Percentiles rank a stretch among this genome's conserved stretches.
Evolutionary conservation across 2,329 filamentous ascomycete species (phyloP).

Genomic region (Xylariaceae sp.): DNA sequence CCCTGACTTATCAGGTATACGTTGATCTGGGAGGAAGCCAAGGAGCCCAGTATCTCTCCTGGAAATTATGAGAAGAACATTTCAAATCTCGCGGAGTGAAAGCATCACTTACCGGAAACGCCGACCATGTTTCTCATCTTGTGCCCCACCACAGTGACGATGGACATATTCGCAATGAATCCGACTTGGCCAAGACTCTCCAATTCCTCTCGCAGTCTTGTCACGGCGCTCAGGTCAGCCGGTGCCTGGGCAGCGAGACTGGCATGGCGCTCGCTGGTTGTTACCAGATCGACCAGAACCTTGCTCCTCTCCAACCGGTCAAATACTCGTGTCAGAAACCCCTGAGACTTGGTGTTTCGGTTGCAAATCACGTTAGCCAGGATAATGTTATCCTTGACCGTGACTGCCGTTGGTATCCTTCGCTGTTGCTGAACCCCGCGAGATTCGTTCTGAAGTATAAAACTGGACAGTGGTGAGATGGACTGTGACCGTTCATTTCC

Average conservation of each 20-base stretch:
- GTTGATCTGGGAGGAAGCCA: slow-evolving; percentile 23
- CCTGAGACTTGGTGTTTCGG: slow-evolving; percentile 25
- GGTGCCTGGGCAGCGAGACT: slow-evolving; percentile 25
- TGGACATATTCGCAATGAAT: slow-evolving; percentile 22
- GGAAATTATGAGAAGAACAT: slow-evolving; percentile 1
- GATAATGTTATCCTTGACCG: slow-evolving; percentile 25
- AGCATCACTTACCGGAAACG: slow-evolving; percentile 21
- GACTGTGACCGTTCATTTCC: slow-evolving; percentile 4
- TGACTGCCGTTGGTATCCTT: slow-evolving; percentile 25
- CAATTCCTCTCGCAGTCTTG: slow-evolving; percentile 22
- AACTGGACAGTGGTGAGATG: slow-evolving; percentile 18
- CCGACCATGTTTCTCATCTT: slow-evolving; percentile 28
- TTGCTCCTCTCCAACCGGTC: slow-evolving; percentile 24
- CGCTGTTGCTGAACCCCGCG: slow-evolving; percentile 23
- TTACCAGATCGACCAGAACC: slow-evolving; percentile 23
- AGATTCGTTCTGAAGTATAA: slow-evolving; percentile 27
- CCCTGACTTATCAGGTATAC: slow-evolving; percentile 27
- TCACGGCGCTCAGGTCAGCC: slow-evolving; percentile 14
- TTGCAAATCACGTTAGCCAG: slow-evolving; percentile 26
- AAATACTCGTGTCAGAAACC: slow-evolving; percentile 25
- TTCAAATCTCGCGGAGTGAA: slow-evolving; percentile 1
- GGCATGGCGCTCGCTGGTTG: slow-evolving; percentile 27
- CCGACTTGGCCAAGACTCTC: slow-evolving; percentile 23
- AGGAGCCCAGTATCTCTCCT: slow-evolving; percentile 23
- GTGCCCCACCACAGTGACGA: slow-evolving; percentile 26